Evolutionary conservation across 805 yeast species (phyloP).

Genomic region (Kuraishia ogatae): DNA sequence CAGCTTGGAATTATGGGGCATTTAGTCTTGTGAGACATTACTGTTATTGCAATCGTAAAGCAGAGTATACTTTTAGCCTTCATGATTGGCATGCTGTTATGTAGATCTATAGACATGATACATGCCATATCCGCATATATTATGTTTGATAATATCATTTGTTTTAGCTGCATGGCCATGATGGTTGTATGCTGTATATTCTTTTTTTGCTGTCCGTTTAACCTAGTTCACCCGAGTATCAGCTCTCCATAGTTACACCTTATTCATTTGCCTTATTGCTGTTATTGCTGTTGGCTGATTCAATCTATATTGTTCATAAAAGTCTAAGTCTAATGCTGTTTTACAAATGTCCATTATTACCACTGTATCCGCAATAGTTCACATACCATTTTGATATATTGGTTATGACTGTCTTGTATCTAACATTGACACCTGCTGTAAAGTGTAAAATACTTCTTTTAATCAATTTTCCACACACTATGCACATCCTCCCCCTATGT

Average conservation of each 20-base stretch:
- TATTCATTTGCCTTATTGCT: neutral
- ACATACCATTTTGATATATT: conserved; percentile 9
- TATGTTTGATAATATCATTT: too few relatives aligned
- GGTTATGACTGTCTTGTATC: neutral
- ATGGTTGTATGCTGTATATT: too few relatives aligned
- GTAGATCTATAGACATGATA: too few relatives aligned
- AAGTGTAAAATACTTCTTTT: neutral
- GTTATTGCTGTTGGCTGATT: neutral
- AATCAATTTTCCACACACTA: neutral
- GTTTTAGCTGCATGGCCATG: too few relatives aligned
- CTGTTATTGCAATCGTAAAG: too few relatives aligned
- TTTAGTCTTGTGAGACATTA: too few relatives aligned
- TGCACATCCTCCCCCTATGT: neutral
- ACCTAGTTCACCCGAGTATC: neutral
- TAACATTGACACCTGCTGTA: neutral
- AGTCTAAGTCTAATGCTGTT: neutral
- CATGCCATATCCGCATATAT: too few relatives aligned
- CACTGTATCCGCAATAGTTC: neutral
- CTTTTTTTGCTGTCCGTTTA: too few relatives aligned
- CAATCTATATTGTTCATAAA: too few relatives aligned
- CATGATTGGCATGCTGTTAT: too few relatives aligned
- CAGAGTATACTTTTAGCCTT: too few relatives aligned
- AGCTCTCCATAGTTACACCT: neutral
- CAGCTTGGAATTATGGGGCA: too few relatives aligned
- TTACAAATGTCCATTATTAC: neutral